Conservation (phyloP, 2,329 filamentous ascomycete genomes). For the Fusarium aywerte region DNA sequence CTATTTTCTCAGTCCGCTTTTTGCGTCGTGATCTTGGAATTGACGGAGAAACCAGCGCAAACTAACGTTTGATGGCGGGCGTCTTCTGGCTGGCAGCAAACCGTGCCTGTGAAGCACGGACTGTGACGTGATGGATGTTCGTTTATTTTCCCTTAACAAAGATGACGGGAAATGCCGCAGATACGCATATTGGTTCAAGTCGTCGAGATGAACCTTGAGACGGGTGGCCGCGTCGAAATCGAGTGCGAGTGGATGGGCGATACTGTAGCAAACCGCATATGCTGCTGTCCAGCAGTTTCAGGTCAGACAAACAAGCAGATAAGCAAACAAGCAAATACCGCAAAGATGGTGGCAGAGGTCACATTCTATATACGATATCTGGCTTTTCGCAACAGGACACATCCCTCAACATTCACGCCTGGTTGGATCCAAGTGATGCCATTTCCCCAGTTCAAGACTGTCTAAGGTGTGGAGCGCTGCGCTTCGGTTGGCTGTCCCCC, state of each 20-base stretch:
- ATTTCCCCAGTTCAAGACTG: slow-evolving; percentile 24
- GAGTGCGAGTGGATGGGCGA: slow-evolving; percentile 20
- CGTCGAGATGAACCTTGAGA: slow-evolving; percentile 4
- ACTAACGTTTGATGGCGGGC: slow-evolving; percentile 5
- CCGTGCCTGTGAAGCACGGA: not conserved
- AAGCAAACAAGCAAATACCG: not conserved
- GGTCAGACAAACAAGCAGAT: slow-evolving; percentile 20
- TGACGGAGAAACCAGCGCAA: slow-evolving; percentile 8
- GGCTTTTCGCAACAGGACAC: slow-evolving; percentile 6
- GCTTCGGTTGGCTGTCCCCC: slow-evolving; percentile 41
- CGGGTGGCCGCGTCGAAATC: slow-evolving; percentile 30
- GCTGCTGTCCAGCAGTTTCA: slow-evolving; percentile 32
- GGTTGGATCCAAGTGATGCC: slow-evolving; percentile 12
- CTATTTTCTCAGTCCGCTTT: slow-evolving; percentile 2
- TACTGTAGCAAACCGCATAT: slow-evolving; percentile 23
- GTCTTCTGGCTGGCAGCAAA: slow-evolving; percentile 2
- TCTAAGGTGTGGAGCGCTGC: slow-evolving; percentile 43
- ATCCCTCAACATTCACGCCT: slow-evolving; percentile 21
- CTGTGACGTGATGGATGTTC: not conserved
- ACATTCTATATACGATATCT: slow-evolving; percentile 45
- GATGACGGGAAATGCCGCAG: slow-evolving; percentile 21
- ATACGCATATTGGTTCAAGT: not conserved
- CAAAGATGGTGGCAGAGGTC: slow-evolving; percentile 34
- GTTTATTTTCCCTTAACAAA: slow-evolving; percentile 10
- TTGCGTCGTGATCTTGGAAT: slow-evolving; percentile 9